Percentiles rank a stretch among this genome's conserved stretches.
These are phyloP conservation scores for Naegleria gruberi DNA, from an alignment of 208 protist genomes.

Conservation along the genomic window DNA sequence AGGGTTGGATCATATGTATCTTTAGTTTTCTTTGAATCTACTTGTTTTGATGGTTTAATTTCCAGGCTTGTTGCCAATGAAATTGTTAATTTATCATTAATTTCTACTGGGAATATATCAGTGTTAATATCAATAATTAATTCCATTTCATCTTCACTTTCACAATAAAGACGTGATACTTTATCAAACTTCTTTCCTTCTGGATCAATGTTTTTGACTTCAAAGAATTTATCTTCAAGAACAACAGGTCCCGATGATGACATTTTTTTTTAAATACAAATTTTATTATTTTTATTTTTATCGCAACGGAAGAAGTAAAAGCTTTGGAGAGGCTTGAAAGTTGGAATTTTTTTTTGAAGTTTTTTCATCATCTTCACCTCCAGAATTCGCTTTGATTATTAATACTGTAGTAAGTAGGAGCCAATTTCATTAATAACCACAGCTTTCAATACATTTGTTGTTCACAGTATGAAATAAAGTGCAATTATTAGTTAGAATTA, in stretches of 20 bases:
- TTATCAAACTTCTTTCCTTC: conserved; percentile 14
- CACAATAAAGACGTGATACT: neutral
- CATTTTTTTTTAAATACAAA: neutral
- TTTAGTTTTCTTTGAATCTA: neutral
- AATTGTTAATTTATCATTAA: conserved; percentile 79
- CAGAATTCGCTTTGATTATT: too few species aligned
- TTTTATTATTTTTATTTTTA: too few species aligned
- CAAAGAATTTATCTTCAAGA: neutral
- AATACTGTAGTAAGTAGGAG: too few species aligned
- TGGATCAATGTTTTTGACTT: neutral
- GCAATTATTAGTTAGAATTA: too few species aligned
- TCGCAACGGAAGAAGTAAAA: too few species aligned
- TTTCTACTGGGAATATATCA: conserved; percentile 84
- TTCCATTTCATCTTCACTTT: conserved; percentile 30
- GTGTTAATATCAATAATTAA: conserved; percentile 83
- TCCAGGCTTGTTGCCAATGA: conserved; percentile 82
- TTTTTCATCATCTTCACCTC: too few species aligned
- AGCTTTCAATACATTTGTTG: too few species aligned
- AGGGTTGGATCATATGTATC: neutral
- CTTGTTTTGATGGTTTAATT: conserved; percentile 36
- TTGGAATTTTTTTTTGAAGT: too few species aligned
- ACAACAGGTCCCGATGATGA: neutral
- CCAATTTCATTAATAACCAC: too few species aligned
- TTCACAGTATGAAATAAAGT: too few species aligned
- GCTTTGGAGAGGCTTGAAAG: too few species aligned